Conservation (phyloP, 176 grass and related monocot species). For the Alopecurus myosuroides region DNA sequence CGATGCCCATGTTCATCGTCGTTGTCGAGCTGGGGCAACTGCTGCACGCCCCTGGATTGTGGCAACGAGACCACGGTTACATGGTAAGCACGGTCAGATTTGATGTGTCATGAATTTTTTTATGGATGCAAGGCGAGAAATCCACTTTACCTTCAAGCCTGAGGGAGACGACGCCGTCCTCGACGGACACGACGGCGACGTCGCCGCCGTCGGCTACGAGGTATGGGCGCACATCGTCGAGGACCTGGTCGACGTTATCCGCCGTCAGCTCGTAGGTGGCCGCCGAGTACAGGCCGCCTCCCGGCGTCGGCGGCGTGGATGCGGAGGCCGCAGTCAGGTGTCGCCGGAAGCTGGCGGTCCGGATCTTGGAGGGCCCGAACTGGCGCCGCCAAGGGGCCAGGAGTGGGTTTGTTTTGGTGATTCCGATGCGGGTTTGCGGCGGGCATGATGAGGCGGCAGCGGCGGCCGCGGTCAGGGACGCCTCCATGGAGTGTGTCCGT, state of each 20-base stretch:
- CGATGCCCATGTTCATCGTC: slow-evolving; percentile 96
- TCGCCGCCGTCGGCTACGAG: slow-evolving; percentile 85
- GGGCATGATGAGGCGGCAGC: background rate
- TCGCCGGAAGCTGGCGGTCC: slow-evolving; percentile 1
- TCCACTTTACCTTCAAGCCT: slow-evolving; percentile 67
- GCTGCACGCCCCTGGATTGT: slow-evolving; percentile 67
- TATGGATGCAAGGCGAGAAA: background rate
- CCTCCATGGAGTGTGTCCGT: slow-evolving; percentile 22
- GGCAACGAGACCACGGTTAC: background rate
- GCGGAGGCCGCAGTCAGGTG: slow-evolving; percentile 24
- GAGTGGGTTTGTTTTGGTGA: background rate
- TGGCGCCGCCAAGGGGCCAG: slow-evolving; percentile 11
- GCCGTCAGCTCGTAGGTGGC: slow-evolving; percentile 68
- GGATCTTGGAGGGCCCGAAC: slow-evolving; percentile 24
- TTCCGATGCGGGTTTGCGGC: slow-evolving; percentile 22
- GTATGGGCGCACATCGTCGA: slow-evolving; percentile 87
- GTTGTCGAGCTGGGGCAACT: slow-evolving; percentile 93
- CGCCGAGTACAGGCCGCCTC: slow-evolving; percentile 67
- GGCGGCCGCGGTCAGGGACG: slow-evolving; percentile 28
- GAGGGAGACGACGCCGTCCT: slow-evolving; percentile 86
- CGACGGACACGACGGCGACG: slow-evolving; percentile 76
- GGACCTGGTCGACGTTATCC: slow-evolving; percentile 72
- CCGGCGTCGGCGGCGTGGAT: slow-evolving; percentile 35
- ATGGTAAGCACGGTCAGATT: background rate
- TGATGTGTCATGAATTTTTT: background rate